These are phyloP conservation scores for Chrysoporthe austroafricana DNA, from an alignment of 2,329 filamentous ascomycete species.

Conservation along the genomic window DNA sequence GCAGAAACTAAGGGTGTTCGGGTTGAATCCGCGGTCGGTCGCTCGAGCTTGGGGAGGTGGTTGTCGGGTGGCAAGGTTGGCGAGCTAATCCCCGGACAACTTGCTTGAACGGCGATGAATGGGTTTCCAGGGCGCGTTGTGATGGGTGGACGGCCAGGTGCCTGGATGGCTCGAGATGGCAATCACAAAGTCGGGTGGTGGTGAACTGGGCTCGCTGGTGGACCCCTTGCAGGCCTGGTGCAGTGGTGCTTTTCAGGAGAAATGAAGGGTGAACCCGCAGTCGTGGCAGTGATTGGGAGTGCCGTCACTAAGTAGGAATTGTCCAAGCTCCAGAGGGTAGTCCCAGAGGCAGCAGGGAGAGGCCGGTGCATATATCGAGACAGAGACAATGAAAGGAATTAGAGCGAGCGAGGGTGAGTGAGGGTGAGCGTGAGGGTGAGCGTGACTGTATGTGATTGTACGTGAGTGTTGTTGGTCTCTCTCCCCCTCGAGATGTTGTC, in stretches of 20 bases:
- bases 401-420: background rate
- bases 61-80: background rate
- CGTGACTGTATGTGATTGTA: background rate
- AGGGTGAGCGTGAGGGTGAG: background rate
- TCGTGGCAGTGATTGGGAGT: background rate
- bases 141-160: background rate
- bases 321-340: background rate
- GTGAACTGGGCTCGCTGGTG: background rate
- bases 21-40: background rate
- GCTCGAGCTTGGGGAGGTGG: background rate
- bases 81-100: background rate
- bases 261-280: constrained; percentile 11
- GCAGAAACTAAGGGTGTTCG: background rate
- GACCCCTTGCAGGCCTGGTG: constrained; percentile 3
- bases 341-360: background rate
- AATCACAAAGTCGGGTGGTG: constrained; percentile 8
- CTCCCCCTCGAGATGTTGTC: background rate
- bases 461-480: background rate
- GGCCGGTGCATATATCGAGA: background rate
- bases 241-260: constrained; percentile 11
- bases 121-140: background rate
- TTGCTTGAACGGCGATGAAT: background rate
- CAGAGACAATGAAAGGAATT: background rate
- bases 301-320: background rate
- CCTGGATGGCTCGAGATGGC: background rate